These are phyloP conservation scores for Fusarium humuli DNA, from an alignment of 2,329 filamentous ascomycete species.

Conservation along the genomic window DNA sequence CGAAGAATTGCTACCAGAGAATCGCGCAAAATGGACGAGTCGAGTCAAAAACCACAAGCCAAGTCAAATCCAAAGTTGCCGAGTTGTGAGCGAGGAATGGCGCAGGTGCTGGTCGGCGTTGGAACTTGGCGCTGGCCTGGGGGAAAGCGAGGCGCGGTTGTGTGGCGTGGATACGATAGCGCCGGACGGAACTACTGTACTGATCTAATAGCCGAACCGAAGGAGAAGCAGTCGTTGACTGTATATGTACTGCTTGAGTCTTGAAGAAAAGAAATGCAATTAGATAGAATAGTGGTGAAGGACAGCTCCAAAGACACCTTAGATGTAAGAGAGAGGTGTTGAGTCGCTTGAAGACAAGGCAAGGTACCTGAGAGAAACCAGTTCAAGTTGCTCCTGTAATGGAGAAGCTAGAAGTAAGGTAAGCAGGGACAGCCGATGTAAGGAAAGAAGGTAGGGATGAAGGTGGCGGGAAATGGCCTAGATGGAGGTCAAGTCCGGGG, in stretches of 20 bases:
- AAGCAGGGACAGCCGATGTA: constrained; percentile 5
- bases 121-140: constrained; percentile 21
- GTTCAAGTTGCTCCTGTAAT: not conserved
- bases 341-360: constrained; percentile 1
- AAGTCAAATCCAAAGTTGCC: constrained; percentile 31
- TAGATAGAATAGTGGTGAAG: not conserved
- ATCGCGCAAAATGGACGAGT: constrained; percentile 11
- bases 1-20: constrained; percentile 6
- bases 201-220: constrained; percentile 31
- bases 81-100: constrained; percentile 33
- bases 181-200: constrained; percentile 35
- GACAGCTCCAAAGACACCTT: not conserved
- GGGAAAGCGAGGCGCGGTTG: constrained; percentile 39
- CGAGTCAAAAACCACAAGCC: constrained; percentile 1
- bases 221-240: constrained; percentile 7
- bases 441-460: constrained; percentile 27
- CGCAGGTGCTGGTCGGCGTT: constrained; percentile 22
- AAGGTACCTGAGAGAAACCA: constrained; percentile 1
- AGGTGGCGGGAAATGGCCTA: constrained; percentile 40
- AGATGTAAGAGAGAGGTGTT: constrained; percentile 13
- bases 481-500: constrained; percentile 34
- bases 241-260: not conserved
- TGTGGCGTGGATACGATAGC: constrained; percentile 45
- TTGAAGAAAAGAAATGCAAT: constrained; percentile 7
- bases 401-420: constrained; percentile 6